phyloP scores from a whole-genome alignment of 2,329 filamentous ascomycete species.

The Didymella pomorum region DNA sequence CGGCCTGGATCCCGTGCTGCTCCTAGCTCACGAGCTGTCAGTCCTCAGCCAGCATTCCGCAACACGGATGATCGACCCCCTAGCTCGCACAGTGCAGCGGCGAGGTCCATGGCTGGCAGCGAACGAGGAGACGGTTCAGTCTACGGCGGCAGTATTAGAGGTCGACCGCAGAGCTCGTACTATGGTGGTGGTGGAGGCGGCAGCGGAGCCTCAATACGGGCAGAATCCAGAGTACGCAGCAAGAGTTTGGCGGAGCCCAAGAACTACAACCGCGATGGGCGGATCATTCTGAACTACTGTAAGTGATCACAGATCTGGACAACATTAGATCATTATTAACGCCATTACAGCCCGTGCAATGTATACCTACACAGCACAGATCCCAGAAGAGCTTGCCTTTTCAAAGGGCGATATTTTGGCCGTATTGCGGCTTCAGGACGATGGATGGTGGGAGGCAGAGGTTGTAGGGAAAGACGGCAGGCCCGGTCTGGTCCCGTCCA shows the following conservation, averaged over 20 bases:
- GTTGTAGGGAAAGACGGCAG: slow-evolving; percentile 70
- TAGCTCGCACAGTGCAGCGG: slow-evolving; percentile 57
- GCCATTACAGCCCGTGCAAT: slow-evolving; percentile 77
- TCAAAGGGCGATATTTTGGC: slow-evolving; percentile 90
- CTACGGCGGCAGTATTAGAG: slow-evolving; percentile 22
- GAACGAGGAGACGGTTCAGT: slow-evolving; percentile 50
- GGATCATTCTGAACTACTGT: slow-evolving; percentile 93
- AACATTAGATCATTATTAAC: slow-evolving; percentile 14
- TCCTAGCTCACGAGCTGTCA: slow-evolving; percentile 54
- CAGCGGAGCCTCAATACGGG: slow-evolving; percentile 40
- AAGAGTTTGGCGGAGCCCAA: slow-evolving; percentile 89
- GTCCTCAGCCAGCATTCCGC: slow-evolving; percentile 62
- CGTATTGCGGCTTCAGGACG: slow-evolving; percentile 89
- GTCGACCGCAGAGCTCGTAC: slow-evolving; percentile 56
- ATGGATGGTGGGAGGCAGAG: slow-evolving; percentile 99
- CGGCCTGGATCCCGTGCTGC: slow-evolving; percentile 45
- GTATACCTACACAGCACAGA: slow-evolving; percentile 93
- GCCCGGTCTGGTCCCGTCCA: slow-evolving; percentile 70
- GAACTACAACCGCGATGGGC: slow-evolving; percentile 84
- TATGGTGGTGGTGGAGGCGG: slow-evolving; percentile 45
- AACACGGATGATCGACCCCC: slow-evolving; percentile 58
- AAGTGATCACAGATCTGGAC: slow-evolving; percentile 56
- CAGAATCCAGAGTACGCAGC: slow-evolving; percentile 65
- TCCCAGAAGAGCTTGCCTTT: slow-evolving; percentile 93
- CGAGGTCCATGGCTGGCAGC: slow-evolving; percentile 52